Evolutionary conservation across 768 basidiomycete genomes (phyloP), one percentile per base, ranked within the genome.

Genomic region (Erythrobasidium yunnanense): DNA sequence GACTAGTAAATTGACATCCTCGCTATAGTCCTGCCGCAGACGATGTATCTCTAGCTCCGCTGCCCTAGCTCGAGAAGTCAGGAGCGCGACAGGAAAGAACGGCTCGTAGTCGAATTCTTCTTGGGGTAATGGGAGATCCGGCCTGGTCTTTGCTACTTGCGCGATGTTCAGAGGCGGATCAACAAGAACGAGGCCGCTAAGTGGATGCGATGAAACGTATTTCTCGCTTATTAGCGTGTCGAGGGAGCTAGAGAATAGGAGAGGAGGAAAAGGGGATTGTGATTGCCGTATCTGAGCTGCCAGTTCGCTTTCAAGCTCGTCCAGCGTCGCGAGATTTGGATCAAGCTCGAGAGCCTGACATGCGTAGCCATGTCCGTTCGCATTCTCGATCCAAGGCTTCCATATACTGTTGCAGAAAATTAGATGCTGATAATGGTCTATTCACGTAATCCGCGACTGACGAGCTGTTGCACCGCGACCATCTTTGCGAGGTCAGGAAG

Each of bases 161-260:
- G 73, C 70, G 58, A 82, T 80, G 45, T 79, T 77, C 8, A 77
- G 52, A 0, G 83, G 83, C 7, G 82, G 83, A 23, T 81, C 81
- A 32, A 85, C 79, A n/a, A 87, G 77, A 65, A 85, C 78, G 53
- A 87, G 77, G 0, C 81, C 85, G 3, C 79, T 77, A 4, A 83
- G 83, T 1, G 85, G 84, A 70, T 85, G 76, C 22, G 84, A 85
- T 1, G 83, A 85, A 67, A 87, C 81, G 73, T 85, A 87, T 22
- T 81, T 78, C 73, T 87, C 83, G 6, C 83, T 81, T 57, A 87
- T 79, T 34, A 86, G 77, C 60, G 83, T 79, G 8, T 79, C 78
- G 2, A 77, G 69, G 4, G 78, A 78, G 25, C 79, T 79, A 1
- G 83, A 80, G 67, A 84, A 76, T 35, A 85, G 76, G 30, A 85